These are phyloP conservation scores for Candida glaebosa DNA, from an alignment of 805 yeast species.

Conservation along the genomic window DNA sequence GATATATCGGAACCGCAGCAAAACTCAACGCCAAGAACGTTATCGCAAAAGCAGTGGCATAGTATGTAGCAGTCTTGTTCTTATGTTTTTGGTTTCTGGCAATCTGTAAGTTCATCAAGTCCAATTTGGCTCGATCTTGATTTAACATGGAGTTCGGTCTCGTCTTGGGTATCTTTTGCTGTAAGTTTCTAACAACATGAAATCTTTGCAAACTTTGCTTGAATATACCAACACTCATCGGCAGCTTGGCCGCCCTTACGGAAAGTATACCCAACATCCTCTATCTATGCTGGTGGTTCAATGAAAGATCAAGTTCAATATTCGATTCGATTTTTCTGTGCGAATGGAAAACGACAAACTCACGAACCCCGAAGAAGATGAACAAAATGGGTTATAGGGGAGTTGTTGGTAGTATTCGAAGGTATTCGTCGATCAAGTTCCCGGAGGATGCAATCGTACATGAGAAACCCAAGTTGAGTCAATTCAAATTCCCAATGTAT, in stretches of 20 bases:
- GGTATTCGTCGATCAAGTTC: conserved; percentile 7
- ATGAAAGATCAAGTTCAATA: neutral
- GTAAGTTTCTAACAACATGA: neutral
- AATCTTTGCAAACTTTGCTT: neutral
- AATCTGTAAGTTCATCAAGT: conserved; percentile 18
- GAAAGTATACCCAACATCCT: neutral
- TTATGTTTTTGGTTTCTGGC: conserved; percentile 28
- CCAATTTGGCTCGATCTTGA: conserved; percentile 9
- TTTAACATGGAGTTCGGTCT: neutral
- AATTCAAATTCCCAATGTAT: conserved; percentile 35
- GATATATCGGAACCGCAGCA: conserved; percentile 88
- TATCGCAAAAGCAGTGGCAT: conserved; percentile 65
- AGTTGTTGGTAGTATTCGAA: neutral
- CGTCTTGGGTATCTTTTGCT: neutral
- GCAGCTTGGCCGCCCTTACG: neutral
- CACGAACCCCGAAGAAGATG: too few relatives aligned
- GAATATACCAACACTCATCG: neutral
- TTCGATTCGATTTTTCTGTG: neutral
- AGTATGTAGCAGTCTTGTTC: conserved; percentile 58
- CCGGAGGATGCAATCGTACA: conserved; percentile 6
- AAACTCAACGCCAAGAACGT: conserved; percentile 75
- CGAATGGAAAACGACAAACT: too few relatives aligned
- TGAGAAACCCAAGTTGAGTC: conserved; percentile 29
- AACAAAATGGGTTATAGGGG: neutral
- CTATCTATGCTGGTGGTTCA: neutral